phyloP scores from a whole-genome alignment of 257 asterid species.

The Plantago major region DNA sequence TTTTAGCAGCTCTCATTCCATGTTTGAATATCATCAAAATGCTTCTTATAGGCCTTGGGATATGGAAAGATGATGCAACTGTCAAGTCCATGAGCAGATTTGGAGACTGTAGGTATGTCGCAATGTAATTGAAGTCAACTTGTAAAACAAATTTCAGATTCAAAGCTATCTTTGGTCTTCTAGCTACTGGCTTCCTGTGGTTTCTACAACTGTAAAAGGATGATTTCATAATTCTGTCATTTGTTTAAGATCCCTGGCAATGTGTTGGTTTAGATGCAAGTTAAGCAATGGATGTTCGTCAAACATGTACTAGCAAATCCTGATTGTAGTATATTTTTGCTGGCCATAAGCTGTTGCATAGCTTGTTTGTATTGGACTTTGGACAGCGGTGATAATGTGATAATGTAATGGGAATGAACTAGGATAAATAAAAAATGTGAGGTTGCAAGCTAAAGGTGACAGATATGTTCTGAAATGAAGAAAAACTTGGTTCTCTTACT shows the following conservation, averaged over 20 bases:
- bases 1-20: constrained; percentile 70
- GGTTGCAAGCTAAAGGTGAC: too few species aligned
- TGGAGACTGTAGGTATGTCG: constrained; percentile 71
- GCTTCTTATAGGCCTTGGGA: constrained; percentile 80
- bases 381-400: background rate
- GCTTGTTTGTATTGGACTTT: too few species aligned
- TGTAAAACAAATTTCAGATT: background rate
- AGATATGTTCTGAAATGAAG: background rate
- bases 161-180: constrained; percentile 6
- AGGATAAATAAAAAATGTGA: too few species aligned
- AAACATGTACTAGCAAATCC: too few species aligned
- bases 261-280: background rate
- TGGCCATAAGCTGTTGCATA: too few species aligned
- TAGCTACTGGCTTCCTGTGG: background rate
- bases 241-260: background rate
- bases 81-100: constrained; percentile 91
- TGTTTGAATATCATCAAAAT: constrained; percentile 60
- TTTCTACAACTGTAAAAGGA: background rate
- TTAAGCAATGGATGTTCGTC: too few species aligned
- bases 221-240: background rate
- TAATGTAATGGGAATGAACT: too few species aligned
- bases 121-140: constrained; percentile 11
- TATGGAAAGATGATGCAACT: constrained; percentile 79
- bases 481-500: background rate
- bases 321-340: background rate